These are phyloP conservation scores for Yamadazyma sp. DNA, from an alignment of 1,139 yeast species.

Conservation along the genomic window DNA sequence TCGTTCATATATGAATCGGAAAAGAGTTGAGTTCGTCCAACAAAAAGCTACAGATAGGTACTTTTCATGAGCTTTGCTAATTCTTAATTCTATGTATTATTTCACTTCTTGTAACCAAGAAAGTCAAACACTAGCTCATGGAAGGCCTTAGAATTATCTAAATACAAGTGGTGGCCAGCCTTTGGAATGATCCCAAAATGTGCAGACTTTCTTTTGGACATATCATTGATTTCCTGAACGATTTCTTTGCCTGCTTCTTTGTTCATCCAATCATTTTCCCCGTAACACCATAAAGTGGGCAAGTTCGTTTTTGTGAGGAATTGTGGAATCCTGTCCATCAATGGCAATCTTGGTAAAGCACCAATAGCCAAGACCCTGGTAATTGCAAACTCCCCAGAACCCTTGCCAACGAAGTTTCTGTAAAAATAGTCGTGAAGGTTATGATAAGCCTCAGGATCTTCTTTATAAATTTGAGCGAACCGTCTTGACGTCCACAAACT, in stretches of 20 bases:
- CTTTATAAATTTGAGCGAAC: constrained; percentile 33
- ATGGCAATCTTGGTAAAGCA: constrained; percentile 44
- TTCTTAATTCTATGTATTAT: neutral
- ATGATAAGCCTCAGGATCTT: constrained; percentile 33
- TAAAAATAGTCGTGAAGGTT: constrained; percentile 43
- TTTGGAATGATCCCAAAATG: constrained; percentile 45
- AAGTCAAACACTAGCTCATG: constrained; percentile 43
- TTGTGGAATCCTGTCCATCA: constrained; percentile 44
- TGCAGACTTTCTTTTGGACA: constrained; percentile 25
- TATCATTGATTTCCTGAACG: constrained; percentile 38
- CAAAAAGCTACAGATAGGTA: constrained; percentile 2
- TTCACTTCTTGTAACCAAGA: constrained; percentile 15
- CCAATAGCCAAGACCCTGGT: constrained; percentile 42
- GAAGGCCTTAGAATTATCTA: constrained; percentile 59
- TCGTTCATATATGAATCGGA: constrained; percentile 10
- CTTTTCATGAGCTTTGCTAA: neutral
- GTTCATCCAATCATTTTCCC: constrained; percentile 52
- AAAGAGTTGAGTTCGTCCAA: constrained; percentile 9
- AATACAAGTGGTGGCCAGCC: constrained; percentile 78
- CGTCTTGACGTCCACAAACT: constrained; percentile 45
- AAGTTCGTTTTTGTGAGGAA: constrained; percentile 35
- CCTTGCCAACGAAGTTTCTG: constrained; percentile 39
- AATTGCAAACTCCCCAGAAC: constrained; percentile 49
- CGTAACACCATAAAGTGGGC: constrained; percentile 48
- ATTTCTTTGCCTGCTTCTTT: constrained; percentile 43